Base-by-base conservation (phyloP, 176 grass and related monocot genomes). In the Aegilops longissima region DNA sequence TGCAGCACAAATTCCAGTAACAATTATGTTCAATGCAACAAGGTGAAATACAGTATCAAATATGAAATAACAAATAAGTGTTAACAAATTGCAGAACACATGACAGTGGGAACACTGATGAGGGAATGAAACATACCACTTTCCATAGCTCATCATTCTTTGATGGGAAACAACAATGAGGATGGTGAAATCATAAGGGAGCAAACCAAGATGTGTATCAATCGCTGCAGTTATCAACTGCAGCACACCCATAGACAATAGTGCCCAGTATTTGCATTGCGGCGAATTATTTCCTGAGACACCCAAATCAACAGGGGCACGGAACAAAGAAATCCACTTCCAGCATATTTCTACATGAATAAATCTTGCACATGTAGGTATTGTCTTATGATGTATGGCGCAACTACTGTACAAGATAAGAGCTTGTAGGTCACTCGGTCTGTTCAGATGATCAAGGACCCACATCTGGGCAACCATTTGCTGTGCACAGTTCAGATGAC, bases 401-500 rank as follows among this genome's bases (percentile, higher is more conserved):
- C 31, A 84, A 38, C 62, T 68, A 66, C 69, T 69, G 6, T 70
- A 70, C 79, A 86, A 29, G 23, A 83, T 76, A n/a, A n/a, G 36
- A 65, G 51, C 36, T 82, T 23, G 47, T 68, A 79, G 76, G 61
- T 64, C 66, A 85, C 49, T 61, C 40, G 39, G 34, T 74, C 12
- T 52, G 78, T 52, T 62, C 77, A 80, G 68, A 80, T 79, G 29
- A 70, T 72, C 24, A 38, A 88, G 68, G 77, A 86, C 80, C 80
- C 86, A 66, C 76, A 69, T 77, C 73, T 71, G 61, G 54, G 80
- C 76, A 86, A 83, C 88, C 92, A 84, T 91, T 88, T 86, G 62
- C 64, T 31, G 65, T 75, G 68, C 34, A 83, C 78, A 79, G 79
- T 79, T 70, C 69, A 39, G 68, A 71, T 61, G 79, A 70, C 76